Percentiles rank a stretch among this genome's conserved stretches.
Conservation (phyloP, 768 basidiomycete species). For the Mycena amicta region DNA sequence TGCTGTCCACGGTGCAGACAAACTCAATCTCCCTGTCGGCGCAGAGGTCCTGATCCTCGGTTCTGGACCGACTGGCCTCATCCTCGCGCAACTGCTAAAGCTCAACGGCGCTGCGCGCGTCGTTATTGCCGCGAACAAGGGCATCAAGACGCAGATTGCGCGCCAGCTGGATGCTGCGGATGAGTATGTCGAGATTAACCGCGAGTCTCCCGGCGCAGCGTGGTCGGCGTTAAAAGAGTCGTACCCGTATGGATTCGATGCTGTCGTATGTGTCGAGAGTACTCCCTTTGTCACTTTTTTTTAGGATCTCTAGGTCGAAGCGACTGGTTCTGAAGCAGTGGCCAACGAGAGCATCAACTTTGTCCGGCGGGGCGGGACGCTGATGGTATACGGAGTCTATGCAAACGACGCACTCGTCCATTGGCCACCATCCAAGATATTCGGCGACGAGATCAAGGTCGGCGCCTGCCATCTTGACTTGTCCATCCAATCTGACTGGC, state of each 20-base stretch:
- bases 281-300: too few relatives aligned
- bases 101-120: constrained; percentile 81
- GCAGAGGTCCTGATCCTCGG: constrained; percentile 74
- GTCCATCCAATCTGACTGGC: constrained; percentile 72
- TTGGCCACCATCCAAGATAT: constrained; percentile 78
- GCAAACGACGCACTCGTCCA: constrained; percentile 66
- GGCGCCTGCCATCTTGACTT: constrained; percentile 52
- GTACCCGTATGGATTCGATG: constrained; percentile 86
- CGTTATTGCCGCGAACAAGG: constrained; percentile 87
- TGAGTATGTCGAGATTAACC: constrained; percentile 84
- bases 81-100: constrained; percentile 85
- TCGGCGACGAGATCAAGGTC: constrained; percentile 60
- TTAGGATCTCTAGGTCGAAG: too few relatives aligned
- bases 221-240: constrained; percentile 81
- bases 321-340: constrained; percentile 66
- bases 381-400: constrained; percentile 80
- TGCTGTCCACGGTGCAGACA: constrained; percentile 80
- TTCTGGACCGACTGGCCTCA: constrained; percentile 82
- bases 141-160: constrained; percentile 88
- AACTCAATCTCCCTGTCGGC: constrained; percentile 67
- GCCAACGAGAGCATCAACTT: constrained; percentile 76
- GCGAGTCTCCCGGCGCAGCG: constrained; percentile 66
- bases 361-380: constrained; percentile 68
- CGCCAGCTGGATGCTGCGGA: constrained; percentile 77
- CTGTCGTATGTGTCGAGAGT: too few relatives aligned